Percentiles rank a stretch among this genome's conserved stretches.
These are phyloP conservation scores for Cryptococcus neoformans DNA, from an alignment of 1,284 basidiomycete genomes.

Conservation along the genomic window DNA sequence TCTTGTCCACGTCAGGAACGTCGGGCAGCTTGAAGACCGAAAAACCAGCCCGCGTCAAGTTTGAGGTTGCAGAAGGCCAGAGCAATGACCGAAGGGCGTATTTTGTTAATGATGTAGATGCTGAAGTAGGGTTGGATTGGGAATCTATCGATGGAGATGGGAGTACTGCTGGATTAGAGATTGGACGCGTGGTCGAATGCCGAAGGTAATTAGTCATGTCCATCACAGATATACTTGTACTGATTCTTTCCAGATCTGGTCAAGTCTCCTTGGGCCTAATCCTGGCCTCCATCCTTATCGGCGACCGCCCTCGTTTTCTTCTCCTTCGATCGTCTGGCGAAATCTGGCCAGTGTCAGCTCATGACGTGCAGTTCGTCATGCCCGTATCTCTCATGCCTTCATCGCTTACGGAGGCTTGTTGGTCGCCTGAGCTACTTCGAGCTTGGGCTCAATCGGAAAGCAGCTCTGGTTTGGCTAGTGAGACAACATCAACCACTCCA, in stretches of 20 bases:
- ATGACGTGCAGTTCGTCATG: constrained; percentile 48
- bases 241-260: constrained; percentile 17
- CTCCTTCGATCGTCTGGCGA: constrained; percentile 37
- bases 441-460: constrained; percentile 15
- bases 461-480: constrained; percentile 15
- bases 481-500: constrained; percentile 4
- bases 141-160: constrained; percentile 10
- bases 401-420: constrained; percentile 18
- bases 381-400: constrained; percentile 31
- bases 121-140: constrained; percentile 15
- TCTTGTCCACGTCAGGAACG: neutral
- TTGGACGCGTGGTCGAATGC: constrained; percentile 37
- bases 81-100: constrained; percentile 22
- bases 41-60: neutral
- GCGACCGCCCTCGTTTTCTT: constrained; percentile 29
- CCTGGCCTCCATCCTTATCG: constrained; percentile 29
- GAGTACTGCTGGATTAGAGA: constrained; percentile 23
- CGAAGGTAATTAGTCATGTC: constrained; percentile 27
- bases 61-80: constrained; percentile 3
- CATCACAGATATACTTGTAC: neutral
- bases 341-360: constrained; percentile 35
- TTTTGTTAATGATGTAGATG: constrained; percentile 17
- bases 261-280: constrained; percentile 30
- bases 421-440: constrained; percentile 27
- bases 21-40: neutral